These are phyloP conservation scores for Cruciata laevipes DNA, from an alignment of 257 asterid species.

Conservation along the genomic window DNA sequence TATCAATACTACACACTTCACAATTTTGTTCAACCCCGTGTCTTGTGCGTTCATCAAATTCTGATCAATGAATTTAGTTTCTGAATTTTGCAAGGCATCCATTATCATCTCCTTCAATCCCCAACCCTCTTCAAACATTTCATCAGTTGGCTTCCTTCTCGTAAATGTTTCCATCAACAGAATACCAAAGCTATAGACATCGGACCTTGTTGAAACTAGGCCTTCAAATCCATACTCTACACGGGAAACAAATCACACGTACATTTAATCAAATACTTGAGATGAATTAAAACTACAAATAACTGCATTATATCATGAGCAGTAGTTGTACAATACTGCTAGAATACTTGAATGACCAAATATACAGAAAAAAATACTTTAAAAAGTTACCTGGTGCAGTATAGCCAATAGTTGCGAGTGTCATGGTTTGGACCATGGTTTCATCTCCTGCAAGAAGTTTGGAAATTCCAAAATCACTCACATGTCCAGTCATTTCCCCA, in stretches of 20 bases:
- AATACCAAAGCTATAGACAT: constrained; percentile 13
- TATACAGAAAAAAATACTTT: too few relatives aligned
- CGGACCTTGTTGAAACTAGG: constrained; percentile 1
- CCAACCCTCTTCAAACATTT: background rate
- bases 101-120: background rate
- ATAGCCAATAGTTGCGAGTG: constrained; percentile 6
- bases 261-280: too few relatives aligned
- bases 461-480: constrained; percentile 2
- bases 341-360: too few relatives aligned
- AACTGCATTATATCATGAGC: too few relatives aligned
- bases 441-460: background rate
- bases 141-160: constrained; percentile 12
- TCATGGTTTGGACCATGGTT: too few relatives aligned
- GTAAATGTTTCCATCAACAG: constrained; percentile 14
- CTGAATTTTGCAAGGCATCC: background rate
- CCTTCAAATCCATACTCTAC: constrained; percentile 14
- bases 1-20: background rate
- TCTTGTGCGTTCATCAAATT: background rate
- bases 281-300: too few relatives aligned
- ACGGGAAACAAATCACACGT: background rate
- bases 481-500: background rate
- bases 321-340: too few relatives aligned
- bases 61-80: background rate
- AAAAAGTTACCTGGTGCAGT: constrained; percentile 6
- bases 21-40: background rate